Evolutionary conservation across 768 basidiomycete genomes (phyloP).

Genomic region (Auricularia sp.): DNA sequence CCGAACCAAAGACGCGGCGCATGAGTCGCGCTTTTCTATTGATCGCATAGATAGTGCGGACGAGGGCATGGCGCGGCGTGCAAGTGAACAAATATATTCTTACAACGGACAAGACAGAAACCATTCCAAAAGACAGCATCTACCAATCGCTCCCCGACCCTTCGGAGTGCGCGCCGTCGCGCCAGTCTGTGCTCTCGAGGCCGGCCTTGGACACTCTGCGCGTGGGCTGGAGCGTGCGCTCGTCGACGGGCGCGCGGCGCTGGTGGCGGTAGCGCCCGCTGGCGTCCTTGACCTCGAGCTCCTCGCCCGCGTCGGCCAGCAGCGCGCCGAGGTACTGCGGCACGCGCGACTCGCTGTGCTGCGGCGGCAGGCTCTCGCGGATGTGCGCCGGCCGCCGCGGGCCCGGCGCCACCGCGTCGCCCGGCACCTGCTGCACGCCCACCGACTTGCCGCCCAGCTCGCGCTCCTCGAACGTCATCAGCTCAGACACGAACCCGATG

Average conservation of each 20-base stretch:
- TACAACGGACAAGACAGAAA: too few species aligned
- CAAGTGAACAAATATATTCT: too few species aligned
- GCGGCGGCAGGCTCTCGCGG: slow-evolving; percentile 67
- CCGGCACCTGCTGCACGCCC: slow-evolving; percentile 32
- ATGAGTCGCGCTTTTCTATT: too few species aligned
- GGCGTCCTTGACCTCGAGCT: slow-evolving; percentile 82
- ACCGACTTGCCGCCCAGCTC: slow-evolving; percentile 71
- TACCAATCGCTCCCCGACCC: neutral
- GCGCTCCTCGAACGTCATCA: slow-evolving; percentile 93
- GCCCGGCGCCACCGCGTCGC: slow-evolving; percentile 18
- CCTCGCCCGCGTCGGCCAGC: slow-evolving; percentile 48
- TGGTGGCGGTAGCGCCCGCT: slow-evolving; percentile 8
- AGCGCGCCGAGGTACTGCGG: slow-evolving; percentile 30
- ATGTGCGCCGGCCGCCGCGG: slow-evolving; percentile 43
- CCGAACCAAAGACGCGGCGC: too few species aligned
- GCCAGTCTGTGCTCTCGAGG: too few species aligned
- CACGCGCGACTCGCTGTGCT: slow-evolving; percentile 16
- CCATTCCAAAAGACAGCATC: too few species aligned
- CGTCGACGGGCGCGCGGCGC: too few species aligned
- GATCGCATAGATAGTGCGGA: too few species aligned
- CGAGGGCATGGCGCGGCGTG: too few species aligned
- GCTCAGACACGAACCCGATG: slow-evolving; percentile 93
- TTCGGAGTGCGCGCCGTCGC: too few species aligned
- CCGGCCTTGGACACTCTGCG: too few species aligned
- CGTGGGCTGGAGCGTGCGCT: too few species aligned